Evolutionary conservation across 2,329 filamentous ascomycete genomes (phyloP).

Genomic region (Botrytis aclada): DNA sequence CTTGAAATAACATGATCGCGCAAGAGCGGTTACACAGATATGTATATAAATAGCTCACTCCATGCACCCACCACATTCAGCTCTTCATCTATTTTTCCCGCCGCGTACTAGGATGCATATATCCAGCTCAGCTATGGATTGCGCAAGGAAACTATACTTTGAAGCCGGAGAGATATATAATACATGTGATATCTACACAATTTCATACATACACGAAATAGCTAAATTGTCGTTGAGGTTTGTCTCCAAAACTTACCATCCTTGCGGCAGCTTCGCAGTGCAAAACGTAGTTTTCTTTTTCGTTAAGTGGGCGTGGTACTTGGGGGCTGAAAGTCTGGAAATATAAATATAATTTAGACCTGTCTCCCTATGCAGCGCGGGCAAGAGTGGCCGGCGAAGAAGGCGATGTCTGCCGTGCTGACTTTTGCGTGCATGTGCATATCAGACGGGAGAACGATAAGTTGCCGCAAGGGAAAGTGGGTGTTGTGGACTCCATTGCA

Average conservation of each 20-base stretch:
- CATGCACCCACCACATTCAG: background rate
- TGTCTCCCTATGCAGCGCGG: background rate
- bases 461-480: background rate
- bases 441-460: background rate
- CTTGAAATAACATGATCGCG: no score
- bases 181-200: background rate
- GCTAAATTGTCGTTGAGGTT: background rate
- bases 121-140: background rate
- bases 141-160: background rate
- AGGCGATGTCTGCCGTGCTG: background rate
- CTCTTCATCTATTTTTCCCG: background rate
- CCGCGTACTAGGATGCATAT: background rate
- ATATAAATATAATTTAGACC: background rate
- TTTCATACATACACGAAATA: background rate
- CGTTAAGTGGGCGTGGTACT: background rate
- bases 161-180: background rate
- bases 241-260: no score
- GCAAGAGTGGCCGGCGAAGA: background rate
- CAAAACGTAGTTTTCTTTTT: background rate
- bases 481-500: background rate
- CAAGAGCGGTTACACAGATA: background rate
- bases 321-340: background rate
- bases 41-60: background rate
- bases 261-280: background rate
- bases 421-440: background rate